Base-by-base conservation (phyloP, 2,329 filamentous ascomycete species). In the Bimuria novae-zelandiae region DNA sequence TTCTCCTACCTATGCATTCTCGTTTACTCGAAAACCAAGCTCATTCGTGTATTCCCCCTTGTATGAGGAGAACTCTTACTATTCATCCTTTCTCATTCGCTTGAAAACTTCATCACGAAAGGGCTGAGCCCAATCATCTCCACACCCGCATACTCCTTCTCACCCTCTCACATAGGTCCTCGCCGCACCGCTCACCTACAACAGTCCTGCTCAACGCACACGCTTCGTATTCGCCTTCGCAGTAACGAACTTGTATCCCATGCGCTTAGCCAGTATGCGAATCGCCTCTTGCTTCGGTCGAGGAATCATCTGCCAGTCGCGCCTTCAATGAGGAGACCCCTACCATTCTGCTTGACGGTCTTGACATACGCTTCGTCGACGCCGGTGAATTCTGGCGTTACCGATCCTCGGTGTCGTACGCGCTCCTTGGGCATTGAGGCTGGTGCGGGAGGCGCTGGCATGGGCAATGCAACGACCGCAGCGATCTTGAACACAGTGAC, bases 271-370 rank as follows among this genome's bases (percentile, higher is more conserved):
- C 39, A 42, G 10, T 16, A 4, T 6, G 7, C 39, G 17, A 3
- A 29, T 11, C 12, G 39, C 39, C 16, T 7, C 23, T 22, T 6
- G 7, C 22, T 29, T 42, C 3, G 10, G 5, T 10, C 21, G 4
- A 6, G 21, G 5, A 12, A 42, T 19, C 12, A 42, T 11, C 7
- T 23, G 5, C 39, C 39, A 6, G 19, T 25, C n/a, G 39, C 40
- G 16, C 35, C 35, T 19, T 42, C 45, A 17, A 27, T 41, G 1
- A 52, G 27, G 7, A 42, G 39, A 17, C 44, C 49, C 23, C 45
- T 52, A 42, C 33, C 35, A 32, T 47, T 52, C 49, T 40, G 23
- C 32, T 41, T 52, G 39, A 42, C 23, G 21, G 39, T 42, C 11
- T 27, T 19, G 7, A 42, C 10, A n/a, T 42, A 42, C 21, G 21